These are phyloP conservation scores for Sphaerulina musiva DNA, from an alignment of 2,329 filamentous ascomycete genomes.

Conservation along the genomic window DNA sequence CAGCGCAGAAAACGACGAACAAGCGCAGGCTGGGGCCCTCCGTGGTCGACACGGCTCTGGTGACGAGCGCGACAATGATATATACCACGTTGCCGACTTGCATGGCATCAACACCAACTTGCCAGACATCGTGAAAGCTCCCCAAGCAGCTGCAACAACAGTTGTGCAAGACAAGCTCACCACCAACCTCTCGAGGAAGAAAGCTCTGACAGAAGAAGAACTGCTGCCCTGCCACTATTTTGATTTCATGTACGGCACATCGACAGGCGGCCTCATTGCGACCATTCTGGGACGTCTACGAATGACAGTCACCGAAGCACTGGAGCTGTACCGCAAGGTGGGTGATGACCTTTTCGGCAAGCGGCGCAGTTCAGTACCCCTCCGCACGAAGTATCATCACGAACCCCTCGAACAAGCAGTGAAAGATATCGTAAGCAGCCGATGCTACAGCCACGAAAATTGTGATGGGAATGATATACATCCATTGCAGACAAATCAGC, in stretches of 20 bases:
- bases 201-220: conserved; percentile 37
- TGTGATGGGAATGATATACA: conserved; percentile 43
- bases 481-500: conserved; percentile 35
- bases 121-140: conserved; percentile 3
- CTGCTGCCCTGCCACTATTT: conserved; percentile 49
- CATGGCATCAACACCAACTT: conserved; percentile 16
- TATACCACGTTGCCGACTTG: conserved; percentile 14
- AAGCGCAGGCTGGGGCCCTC: conserved; percentile 15
- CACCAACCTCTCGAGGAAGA: conserved; percentile 17
- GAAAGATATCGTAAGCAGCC: conserved; percentile 39
- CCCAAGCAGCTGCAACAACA: conserved; percentile 16
- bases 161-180: conserved; percentile 20
- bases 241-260: conserved; percentile 50
- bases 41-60: conserved; percentile 14
- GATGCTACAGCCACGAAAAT: conserved; percentile 39
- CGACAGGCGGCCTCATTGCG: conserved; percentile 47
- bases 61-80: conserved; percentile 14
- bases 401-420: conserved; percentile 45
- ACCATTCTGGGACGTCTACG: conserved; percentile 46
- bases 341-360: conserved; percentile 46
- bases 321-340: conserved; percentile 43
- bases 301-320: conserved; percentile 44
- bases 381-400: conserved; percentile 46
- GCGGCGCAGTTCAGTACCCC: conserved; percentile 39
- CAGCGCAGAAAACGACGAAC: conserved; percentile 9